These are phyloP conservation scores for Earliella scabrosa DNA, from an alignment of 1,284 basidiomycete genomes.

Conservation along the genomic window DNA sequence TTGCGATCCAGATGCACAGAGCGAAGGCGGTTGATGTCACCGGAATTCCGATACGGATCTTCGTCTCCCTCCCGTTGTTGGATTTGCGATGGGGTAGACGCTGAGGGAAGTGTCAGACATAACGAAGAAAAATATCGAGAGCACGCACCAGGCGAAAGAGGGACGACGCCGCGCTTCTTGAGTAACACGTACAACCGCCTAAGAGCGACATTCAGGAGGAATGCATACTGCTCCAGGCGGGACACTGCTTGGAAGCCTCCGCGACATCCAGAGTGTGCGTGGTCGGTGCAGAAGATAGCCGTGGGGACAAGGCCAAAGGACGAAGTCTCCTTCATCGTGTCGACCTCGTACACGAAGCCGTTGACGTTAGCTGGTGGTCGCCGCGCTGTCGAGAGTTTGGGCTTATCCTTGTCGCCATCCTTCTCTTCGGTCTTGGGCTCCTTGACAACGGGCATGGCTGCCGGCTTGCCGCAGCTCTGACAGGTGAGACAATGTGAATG, in stretches of 20 bases:
- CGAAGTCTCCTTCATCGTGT: conserved; percentile 63
- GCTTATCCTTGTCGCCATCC: conserved; percentile 42
- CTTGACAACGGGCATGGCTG: conserved; percentile 64
- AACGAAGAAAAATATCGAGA: not conserved
- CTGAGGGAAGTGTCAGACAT: conserved; percentile 25
- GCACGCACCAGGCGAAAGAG: conserved; percentile 71
- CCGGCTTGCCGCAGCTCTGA: conserved; percentile 76
- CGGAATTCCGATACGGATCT: conserved; percentile 83
- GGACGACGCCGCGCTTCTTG: conserved; percentile 91
- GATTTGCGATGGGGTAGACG: conserved; percentile 40
- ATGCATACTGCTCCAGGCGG: conserved; percentile 96
- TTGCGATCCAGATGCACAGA: conserved; percentile 94
- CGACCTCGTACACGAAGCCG: conserved; percentile 75
- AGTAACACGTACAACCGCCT: conserved; percentile 90
- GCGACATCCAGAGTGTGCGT: conserved; percentile 67
- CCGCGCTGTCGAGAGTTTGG: conserved; percentile 66
- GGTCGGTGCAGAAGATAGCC: conserved; percentile 79
- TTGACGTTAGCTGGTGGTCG: conserved; percentile 80
- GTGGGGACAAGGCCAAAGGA: conserved; percentile 74
- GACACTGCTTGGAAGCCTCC: conserved; percentile 91
- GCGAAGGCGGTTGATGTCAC: conserved; percentile 94
- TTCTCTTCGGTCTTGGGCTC: conserved; percentile 41
- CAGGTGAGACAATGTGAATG: conserved; percentile 94
- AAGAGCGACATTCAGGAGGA: conserved; percentile 94
- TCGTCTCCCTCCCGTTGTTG: conserved; percentile 44